Evolutionary conservation across 805 yeast species (phyloP), one percentile per base, ranked within the genome.

Genomic region (Sugiyamaella floridensis): DNA sequence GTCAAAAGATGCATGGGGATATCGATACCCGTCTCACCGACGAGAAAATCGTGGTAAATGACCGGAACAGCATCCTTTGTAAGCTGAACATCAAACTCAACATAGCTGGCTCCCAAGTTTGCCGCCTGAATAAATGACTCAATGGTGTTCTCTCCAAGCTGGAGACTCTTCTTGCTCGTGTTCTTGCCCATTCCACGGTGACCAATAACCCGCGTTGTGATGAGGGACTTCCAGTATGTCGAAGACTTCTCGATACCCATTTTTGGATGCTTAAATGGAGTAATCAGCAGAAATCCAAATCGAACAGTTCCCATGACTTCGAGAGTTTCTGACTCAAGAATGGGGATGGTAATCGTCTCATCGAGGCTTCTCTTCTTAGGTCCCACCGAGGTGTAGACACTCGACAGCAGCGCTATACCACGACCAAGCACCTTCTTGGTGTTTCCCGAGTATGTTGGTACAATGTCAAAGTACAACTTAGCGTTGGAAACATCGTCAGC

Each of bases 91-190:
- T 92, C 98, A 66, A 92, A 92, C 69, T 92, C 98, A 49, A 92
- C 97, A 63, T 92, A 92, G 2, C 95, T 85, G 1, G 98, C 98
- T 42, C 98, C 98, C 58, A 92, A 73, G 1, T 95, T 89, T 0
- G 97, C 96, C 0, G 98, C 98, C 11, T 96, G 95, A 64, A 92
- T 86, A 62, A 92, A 92, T 0, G 96, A 86, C 62, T 92, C 97
- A 18, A 92, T 85, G 0, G 98, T 92, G 67, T 92, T 92, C 63
- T 92, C 98, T 43, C 98, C 98, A 55, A 92, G 76, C 68, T 92
- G 98, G 63, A 92, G 76, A 2, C 96, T 86, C 56, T 80, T 83
- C 46, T 83, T 77, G 43, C 78, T 77, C 53, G 82, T 76, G 69
- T 92, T 92, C 72, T 89, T 90, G 59, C 98, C 98, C 58, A 89